Base-by-base conservation (phyloP, 306 rosid genomes). In the Quercus gilva region DNA sequence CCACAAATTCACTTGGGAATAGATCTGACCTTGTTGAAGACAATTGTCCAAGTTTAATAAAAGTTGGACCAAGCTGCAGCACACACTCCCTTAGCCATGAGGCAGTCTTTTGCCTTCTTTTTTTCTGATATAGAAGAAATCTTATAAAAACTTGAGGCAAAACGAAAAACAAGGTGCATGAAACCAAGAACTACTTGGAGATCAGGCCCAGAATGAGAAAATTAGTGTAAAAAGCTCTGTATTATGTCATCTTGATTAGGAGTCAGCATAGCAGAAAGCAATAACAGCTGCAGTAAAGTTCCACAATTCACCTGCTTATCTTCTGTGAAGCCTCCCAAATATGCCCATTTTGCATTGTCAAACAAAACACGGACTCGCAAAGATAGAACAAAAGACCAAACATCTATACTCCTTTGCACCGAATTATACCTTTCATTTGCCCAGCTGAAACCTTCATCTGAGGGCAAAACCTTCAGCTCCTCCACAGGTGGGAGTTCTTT, bases 361-460 rank as follows among this genome's bases (percentile, higher is more conserved):
- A 92, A 80, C 49, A 95, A 88, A 83, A 93, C 76, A 19, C 98
- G 98, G 15, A 95, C 55, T 1, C 99, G 92, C 20, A 95, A 77
- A 67, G 99, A 91, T 79, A 95, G 7, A 75, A 92, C 94, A 59
- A 88, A 95, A 33, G 97, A 92, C 99, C 99, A 95, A 29, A 95
- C 98, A 83, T 95, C 99, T 56, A 93, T 77, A 68, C 87, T 83
- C 86, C 99, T 90, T 83, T 95, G 99, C 85, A 69, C 72, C 21
- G 97, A 91, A 81, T 85, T 95, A 78, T 95, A 95, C 80, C 92
- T 92, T 76, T 91, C 99, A 82, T 88, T 91, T 56, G 99, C 97
- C 99, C 99, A 95, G 79, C 94, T 89, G 82, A 95, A 95, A 33
- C 89, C 89, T 80, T 95, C 97, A 78, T 95, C 99, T 6, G 99